These are phyloP conservation scores for Conticribra guillardii DNA, from an alignment of 108 stramenopile species.

Conservation along the genomic window DNA sequence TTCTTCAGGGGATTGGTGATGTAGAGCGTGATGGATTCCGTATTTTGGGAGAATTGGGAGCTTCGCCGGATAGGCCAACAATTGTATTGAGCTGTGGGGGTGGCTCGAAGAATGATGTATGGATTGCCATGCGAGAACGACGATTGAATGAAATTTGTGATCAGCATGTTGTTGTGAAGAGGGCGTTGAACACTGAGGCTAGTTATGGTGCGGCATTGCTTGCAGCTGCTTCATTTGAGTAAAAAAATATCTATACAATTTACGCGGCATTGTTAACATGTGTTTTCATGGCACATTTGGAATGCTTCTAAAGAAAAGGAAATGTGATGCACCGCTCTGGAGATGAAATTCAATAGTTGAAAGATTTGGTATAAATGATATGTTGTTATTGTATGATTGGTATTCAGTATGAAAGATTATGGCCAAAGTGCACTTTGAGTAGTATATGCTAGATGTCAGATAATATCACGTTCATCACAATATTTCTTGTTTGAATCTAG, in stretches of 20 bases:
- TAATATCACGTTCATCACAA: too few species aligned
- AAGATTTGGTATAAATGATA: too few species aligned
- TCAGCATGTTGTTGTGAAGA: constrained; percentile 51
- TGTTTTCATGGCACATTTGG: neutral
- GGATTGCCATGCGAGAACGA: constrained; percentile 80
- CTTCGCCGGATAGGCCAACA: constrained; percentile 62
- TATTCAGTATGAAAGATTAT: too few species aligned
- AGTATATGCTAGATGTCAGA: too few species aligned
- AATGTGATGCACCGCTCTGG: too few species aligned
- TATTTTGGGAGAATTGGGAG: constrained; percentile 82
- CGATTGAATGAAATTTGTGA: constrained; percentile 55
- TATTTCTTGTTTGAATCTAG: too few species aligned
- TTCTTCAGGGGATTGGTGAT: constrained; percentile 78
- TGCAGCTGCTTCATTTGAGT: constrained; percentile 68
- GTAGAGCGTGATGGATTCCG: constrained; percentile 83
- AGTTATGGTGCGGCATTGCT: constrained; percentile 92
- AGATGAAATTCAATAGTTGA: too few species aligned
- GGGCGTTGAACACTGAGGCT: constrained; percentile 84
- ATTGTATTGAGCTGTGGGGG: constrained; percentile 84
- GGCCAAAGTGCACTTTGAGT: too few species aligned
- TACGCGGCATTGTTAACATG: neutral
- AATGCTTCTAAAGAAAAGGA: too few species aligned
- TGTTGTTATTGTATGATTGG: too few species aligned
- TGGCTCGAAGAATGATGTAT: constrained; percentile 84
- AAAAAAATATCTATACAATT: neutral